phyloP scores from a whole-genome alignment of 768 basidiomycete genomes.

The Lepiota venenata region DNA sequence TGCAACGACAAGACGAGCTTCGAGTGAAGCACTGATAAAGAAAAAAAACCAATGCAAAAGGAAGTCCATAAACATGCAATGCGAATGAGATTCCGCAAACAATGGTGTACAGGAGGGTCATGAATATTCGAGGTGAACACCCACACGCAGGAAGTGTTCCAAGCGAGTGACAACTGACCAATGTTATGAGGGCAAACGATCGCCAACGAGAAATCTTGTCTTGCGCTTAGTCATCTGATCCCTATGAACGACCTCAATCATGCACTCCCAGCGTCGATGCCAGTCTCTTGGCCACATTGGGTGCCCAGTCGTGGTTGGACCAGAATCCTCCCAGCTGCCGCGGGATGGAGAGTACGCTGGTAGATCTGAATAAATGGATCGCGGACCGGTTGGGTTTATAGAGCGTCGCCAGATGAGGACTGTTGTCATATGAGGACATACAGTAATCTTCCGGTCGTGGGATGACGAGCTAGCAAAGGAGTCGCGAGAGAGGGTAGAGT shows the following conservation, averaged over 20 bases:
- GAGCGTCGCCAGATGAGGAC: background rate
- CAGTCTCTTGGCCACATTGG: slow-evolving; percentile 42
- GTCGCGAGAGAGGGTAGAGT: background rate
- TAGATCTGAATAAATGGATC: slow-evolving; percentile 7
- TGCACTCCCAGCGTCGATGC: slow-evolving; percentile 53
- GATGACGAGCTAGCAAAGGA: background rate
- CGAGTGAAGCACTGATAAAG: too few species aligned
- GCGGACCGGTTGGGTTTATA: background rate
- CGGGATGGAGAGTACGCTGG: background rate
- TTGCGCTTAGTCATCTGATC: slow-evolving; percentile 14
- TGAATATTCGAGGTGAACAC: background rate
- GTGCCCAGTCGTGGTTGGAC: slow-evolving; percentile 9
- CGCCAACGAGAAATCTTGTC: background rate
- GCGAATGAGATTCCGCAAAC: background rate
- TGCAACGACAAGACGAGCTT: too few species aligned
- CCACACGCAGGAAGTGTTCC: too few species aligned
- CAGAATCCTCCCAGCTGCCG: slow-evolving; percentile 7
- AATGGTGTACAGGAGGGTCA: background rate
- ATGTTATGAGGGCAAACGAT: background rate
- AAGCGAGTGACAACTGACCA: too few species aligned
- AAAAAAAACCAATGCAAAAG: background rate
- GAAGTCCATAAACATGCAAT: slow-evolving; percentile 1
- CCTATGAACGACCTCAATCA: slow-evolving; percentile 38
- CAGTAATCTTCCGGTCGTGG: background rate
- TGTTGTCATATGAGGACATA: background rate